Conservation (phyloP, 2,329 filamentous ascomycete genomes). For the Tolypocladium guangdongense region DNA sequence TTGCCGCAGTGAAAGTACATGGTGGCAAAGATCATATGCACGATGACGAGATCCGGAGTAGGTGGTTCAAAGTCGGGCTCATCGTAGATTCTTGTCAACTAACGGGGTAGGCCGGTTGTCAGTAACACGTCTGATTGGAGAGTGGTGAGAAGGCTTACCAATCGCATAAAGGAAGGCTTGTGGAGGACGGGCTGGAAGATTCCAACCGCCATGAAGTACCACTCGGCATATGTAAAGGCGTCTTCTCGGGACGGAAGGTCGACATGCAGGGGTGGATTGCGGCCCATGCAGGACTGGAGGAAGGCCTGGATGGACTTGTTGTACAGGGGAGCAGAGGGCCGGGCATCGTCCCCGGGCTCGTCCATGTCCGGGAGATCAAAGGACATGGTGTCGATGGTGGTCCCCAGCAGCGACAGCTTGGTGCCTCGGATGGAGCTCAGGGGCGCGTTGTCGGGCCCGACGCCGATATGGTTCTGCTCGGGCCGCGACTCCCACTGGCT, state of each 20-base stretch:
- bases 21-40: constrained; percentile 71
- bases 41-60: constrained; percentile 53
- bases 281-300: constrained; percentile 51
- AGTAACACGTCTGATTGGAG: not conserved
- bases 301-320: constrained; percentile 66
- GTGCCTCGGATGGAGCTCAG: constrained; percentile 68
- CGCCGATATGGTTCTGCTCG: constrained; percentile 56
- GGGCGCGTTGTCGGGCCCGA: constrained; percentile 49
- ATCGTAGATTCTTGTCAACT: constrained; percentile 59
- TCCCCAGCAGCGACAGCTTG: constrained; percentile 66
- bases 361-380: constrained; percentile 58
- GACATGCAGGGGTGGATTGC: constrained; percentile 45
- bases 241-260: constrained; percentile 53
- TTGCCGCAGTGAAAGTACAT: constrained; percentile 70
- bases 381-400: constrained; percentile 66
- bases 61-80: constrained; percentile 52
- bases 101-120: not conserved
- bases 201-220: constrained; percentile 65
- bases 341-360: constrained; percentile 33
- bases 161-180: constrained; percentile 57
- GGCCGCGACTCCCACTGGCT: constrained; percentile 28
- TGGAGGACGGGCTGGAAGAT: constrained; percentile 69
- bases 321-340: constrained; percentile 37
- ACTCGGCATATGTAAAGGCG: constrained; percentile 58
- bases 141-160: constrained; percentile 36